phyloP scores from a whole-genome alignment of 257 asterid genomes.

The Fraxinus excelsior region DNA sequence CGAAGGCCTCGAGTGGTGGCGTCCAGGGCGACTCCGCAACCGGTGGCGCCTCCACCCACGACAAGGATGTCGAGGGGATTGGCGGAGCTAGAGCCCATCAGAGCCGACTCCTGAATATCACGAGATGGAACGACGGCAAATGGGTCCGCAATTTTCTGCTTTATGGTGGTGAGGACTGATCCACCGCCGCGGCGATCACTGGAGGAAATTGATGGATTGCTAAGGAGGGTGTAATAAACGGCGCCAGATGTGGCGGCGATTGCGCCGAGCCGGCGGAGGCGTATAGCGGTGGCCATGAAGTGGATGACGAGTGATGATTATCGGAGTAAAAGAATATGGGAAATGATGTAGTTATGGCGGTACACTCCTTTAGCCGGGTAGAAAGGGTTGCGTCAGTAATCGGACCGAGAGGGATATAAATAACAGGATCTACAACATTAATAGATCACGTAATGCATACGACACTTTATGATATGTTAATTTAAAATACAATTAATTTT shows the following conservation, averaged over 20 bases:
- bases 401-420: neutral
- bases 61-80: constrained; percentile 90
- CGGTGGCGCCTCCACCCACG: constrained; percentile 96
- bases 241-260: constrained; percentile 69
- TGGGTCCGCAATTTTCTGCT: constrained; percentile 65
- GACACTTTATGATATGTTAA: no score
- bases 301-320: constrained; percentile 7
- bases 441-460: no score
- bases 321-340: constrained; percentile 4
- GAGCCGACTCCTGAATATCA: constrained; percentile 66
- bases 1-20: constrained; percentile 97
- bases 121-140: constrained; percentile 69
- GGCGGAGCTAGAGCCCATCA: constrained; percentile 56
- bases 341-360: constrained; percentile 44
- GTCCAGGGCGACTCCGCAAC: constrained; percentile 94
- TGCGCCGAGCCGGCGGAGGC: constrained; percentile 79
- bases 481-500: no score
- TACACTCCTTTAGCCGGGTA: constrained; percentile 1
- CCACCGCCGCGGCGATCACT: constrained; percentile 49
- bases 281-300: constrained; percentile 60
- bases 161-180: constrained; percentile 41
- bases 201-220: constrained; percentile 54
- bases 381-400: constrained; percentile 34
- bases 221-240: constrained; percentile 51
- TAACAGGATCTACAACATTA: no score